These are phyloP conservation scores for Blepharisma undulans DNA, from an alignment of 169 alveolate species.

Conservation along the genomic window DNA sequence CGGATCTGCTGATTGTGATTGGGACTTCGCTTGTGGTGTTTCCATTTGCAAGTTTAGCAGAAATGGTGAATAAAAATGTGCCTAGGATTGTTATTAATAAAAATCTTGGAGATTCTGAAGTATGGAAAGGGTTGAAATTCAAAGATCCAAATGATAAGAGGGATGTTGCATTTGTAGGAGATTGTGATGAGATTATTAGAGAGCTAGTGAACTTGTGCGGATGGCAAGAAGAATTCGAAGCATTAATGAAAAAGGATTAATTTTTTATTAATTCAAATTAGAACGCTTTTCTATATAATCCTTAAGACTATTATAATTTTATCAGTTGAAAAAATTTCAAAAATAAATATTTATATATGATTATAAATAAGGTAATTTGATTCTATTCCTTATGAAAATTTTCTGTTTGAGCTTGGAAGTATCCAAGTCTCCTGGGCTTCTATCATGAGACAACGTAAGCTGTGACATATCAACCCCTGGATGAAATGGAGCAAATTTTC, in stretches of 20 bases:
- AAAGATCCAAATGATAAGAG: not conserved
- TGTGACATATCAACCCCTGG: not conserved
- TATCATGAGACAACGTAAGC: not conserved
- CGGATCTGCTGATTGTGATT: constrained; percentile 78
- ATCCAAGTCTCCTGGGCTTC: not conserved
- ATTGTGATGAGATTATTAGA: constrained; percentile 24
- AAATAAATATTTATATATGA: too few relatives aligned
- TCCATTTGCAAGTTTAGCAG: constrained; percentile 77
- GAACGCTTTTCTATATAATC: too few relatives aligned
- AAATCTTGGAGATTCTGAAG: constrained; percentile 45
- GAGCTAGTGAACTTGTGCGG: constrained; percentile 13
- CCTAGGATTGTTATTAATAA: constrained; percentile 68
- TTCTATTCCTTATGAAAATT: not conserved
- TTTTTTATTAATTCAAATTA: not conserved
- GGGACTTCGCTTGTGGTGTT: constrained; percentile 83
- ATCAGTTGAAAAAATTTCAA: too few relatives aligned
- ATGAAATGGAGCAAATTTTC: not conserved
- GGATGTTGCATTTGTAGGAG: constrained; percentile 12
- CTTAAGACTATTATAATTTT: too few relatives aligned
- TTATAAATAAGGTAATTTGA: not conserved
- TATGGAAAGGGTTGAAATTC: not conserved
- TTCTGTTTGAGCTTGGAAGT: not conserved
- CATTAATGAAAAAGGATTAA: not conserved
- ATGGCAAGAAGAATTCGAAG: constrained; percentile 34
- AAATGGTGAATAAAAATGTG: constrained; percentile 43